A percentile compares a stretch with the other conserved stretches of the same genome.
Conservation (phyloP, 352 stramenopile genomes). For the Phytophthora nicotianae region DNA sequence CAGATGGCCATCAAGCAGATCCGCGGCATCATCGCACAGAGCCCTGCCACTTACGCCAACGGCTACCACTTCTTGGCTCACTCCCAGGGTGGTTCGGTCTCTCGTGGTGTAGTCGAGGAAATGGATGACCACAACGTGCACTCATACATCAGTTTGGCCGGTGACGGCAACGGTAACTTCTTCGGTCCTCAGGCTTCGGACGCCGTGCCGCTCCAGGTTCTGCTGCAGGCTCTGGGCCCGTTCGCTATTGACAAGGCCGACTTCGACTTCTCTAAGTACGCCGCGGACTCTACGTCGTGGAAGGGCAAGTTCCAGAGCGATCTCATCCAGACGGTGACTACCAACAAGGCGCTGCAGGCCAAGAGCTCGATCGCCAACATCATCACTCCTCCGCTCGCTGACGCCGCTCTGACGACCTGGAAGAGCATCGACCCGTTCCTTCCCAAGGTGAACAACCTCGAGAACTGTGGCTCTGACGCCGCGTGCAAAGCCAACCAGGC, state of each 20-base stretch:
- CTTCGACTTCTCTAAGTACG: slow-evolving; percentile 55
- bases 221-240: slow-evolving; percentile 43
- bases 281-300: slow-evolving; percentile 26
- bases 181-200: slow-evolving; percentile 54
- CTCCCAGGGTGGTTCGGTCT: slow-evolving; percentile 56
- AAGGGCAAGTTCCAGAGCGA: slow-evolving; percentile 52
- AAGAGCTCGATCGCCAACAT: slow-evolving; percentile 48
- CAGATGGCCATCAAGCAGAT: slow-evolving; percentile 57
- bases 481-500: slow-evolving; percentile 28
- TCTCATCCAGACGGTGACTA: slow-evolving; percentile 38
- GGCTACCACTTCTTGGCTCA: slow-evolving; percentile 63
- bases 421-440: slow-evolving; percentile 42
- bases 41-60: slow-evolving; percentile 38
- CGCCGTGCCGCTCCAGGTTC: slow-evolving; percentile 37
- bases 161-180: slow-evolving; percentile 60
- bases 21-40: slow-evolving; percentile 39
- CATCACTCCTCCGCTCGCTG: slow-evolving; percentile 32
- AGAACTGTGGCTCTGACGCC: slow-evolving; percentile 18
- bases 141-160: slow-evolving; percentile 55
- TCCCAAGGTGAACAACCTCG: slow-evolving; percentile 47
- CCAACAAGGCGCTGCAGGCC: slow-evolving; percentile 29
- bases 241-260: slow-evolving; percentile 35
- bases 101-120: slow-evolving; percentile 54
- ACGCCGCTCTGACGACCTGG: slow-evolving; percentile 39
- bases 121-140: slow-evolving; percentile 65